Conservation (phyloP, 116 monocot genomes). For the Posidonia oceanica region DNA sequence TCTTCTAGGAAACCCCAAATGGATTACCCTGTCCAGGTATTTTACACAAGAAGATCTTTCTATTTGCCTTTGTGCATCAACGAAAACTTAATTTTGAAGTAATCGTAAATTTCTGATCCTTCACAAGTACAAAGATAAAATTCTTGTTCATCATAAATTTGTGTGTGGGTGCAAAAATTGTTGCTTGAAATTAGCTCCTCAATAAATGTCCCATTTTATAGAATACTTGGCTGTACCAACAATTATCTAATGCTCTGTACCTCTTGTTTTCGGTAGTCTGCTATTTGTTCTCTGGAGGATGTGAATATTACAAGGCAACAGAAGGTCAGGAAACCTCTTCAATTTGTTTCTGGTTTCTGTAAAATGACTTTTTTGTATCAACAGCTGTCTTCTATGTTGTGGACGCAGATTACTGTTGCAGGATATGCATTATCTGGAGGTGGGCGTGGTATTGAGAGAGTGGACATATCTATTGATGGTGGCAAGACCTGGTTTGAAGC, state of each 20-base stretch:
- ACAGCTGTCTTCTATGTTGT: constrained; percentile 6
- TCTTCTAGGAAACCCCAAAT: constrained; percentile 71
- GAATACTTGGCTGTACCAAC: background rate
- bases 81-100: background rate
- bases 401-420: constrained; percentile 43
- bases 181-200: background rate
- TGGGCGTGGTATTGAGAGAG: constrained; percentile 95
- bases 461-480: constrained; percentile 87
- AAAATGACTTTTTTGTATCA: too few relatives aligned
- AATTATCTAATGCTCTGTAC: background rate
- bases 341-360: too few relatives aligned
- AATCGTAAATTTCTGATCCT: background rate
- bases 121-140: too few relatives aligned
- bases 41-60: background rate
- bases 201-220: too few relatives aligned
- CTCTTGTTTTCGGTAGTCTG: constrained; percentile 36
- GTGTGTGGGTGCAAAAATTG: too few relatives aligned
- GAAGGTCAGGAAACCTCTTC: constrained; percentile 31
- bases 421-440: constrained; percentile 92
- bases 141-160: too few relatives aligned
- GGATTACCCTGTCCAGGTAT: constrained; percentile 98
- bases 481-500: constrained; percentile 93
- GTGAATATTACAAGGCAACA: constrained; percentile 28
- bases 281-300: constrained; percentile 87
- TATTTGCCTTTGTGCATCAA: background rate